Base-by-base conservation (phyloP, 495 filamentous ascomycete genomes). In the Ascodesmis nigricans region DNA sequence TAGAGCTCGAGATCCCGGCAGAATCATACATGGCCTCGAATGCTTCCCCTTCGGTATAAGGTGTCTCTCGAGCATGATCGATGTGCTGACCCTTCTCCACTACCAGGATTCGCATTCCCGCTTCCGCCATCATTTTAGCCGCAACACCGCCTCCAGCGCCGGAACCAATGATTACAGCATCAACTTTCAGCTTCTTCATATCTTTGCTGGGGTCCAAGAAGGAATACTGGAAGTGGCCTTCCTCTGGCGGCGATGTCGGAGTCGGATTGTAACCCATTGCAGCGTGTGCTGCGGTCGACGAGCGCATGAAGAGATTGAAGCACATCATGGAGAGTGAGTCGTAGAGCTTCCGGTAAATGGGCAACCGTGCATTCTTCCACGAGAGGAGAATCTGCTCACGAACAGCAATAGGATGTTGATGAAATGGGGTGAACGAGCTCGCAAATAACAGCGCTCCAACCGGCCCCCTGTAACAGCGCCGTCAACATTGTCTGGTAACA, bases 61-160 rank as follows among this genome's bases (percentile, higher is more conserved):
- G 6, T 25, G 6, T 11, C 6, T 25, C 23, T 25, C 6, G 23
- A 6, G 23, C 6, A 25, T 6, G 23, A 6, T 25, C 23, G 6
- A 6, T 25, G 23, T 11, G 23, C 43, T 77, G 73, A 1, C 66
- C 64, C 47, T 84, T 87, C 29, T 93, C 82, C 3, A 84, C 70
- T 0, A 93, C 79, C 2, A 91, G 50, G 14, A 91, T 79, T 5
- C 57, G 57, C 31, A 74, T 54, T n/a, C 70, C 76, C 2, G 67
- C 74, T 45, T 79, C 71, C 7, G 81, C 71, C 3, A 92, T 57
- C 17, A 73, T 74, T 55, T 81, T 81, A 8, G 83, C 81, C 19
- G 64, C 66, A 0, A 91, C 81, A 0, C 62, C 77, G n/a, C 77
- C 81, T 31, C 83, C 83, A 45, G 77, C 84, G 11, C 83, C 83